Conservation (phyloP, 495 filamentous ascomycete genomes). For the Talaromyces proteolyticus region DNA sequence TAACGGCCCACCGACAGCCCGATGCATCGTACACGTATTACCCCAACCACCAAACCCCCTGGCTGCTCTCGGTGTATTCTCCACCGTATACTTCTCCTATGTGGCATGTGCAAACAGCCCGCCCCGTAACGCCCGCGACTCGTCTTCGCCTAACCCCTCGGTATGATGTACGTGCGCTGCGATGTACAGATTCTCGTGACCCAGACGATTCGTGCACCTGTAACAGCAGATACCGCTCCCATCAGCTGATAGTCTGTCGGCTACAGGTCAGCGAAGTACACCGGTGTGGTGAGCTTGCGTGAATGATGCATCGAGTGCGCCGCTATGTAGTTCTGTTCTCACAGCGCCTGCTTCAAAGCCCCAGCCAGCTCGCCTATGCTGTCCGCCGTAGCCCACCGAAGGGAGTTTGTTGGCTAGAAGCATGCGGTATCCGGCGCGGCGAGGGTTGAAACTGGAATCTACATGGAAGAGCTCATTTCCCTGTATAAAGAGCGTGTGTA, state of each 20-base stretch:
- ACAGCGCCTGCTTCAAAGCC: conserved; percentile 28
- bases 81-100: conserved; percentile 42
- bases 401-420: conserved; percentile 47
- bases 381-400: conserved; percentile 37
- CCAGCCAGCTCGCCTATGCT: conserved; percentile 35
- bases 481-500: too few relatives aligned
- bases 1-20: neutral
- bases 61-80: conserved; percentile 40
- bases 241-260: conserved; percentile 29
- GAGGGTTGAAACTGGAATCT: conserved; percentile 56
- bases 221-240: conserved; percentile 39
- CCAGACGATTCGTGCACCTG: conserved; percentile 48
- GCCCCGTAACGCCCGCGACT: conserved; percentile 32
- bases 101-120: conserved; percentile 39
- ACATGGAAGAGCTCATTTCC: conserved; percentile 57
- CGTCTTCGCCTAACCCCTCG: conserved; percentile 33
- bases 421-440: conserved; percentile 48
- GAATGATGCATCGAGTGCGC: conserved; percentile 49
- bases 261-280: conserved; percentile 44
- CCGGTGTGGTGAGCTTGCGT: conserved; percentile 46
- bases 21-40: neutral
- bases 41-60: conserved; percentile 52
- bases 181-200: conserved; percentile 49
- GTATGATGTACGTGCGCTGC: conserved; percentile 52
- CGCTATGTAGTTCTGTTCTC: conserved; percentile 44